Conservation (phyloP, 805 yeast genomes). For the Lachancea cidri region DNA sequence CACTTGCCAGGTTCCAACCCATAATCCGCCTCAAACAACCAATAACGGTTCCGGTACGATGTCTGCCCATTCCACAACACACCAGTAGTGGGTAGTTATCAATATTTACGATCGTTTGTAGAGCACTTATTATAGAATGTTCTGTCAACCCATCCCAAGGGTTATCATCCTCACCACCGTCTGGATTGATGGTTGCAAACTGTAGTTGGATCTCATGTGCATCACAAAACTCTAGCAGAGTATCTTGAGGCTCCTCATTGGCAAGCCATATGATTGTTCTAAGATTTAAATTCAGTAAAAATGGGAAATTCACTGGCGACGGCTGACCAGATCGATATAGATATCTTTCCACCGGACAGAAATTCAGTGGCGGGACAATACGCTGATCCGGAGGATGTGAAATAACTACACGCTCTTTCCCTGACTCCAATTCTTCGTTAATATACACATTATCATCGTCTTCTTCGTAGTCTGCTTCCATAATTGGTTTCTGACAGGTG, state of each 20-base stretch:
- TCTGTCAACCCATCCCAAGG: slow-evolving; percentile 97
- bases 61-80: slow-evolving; percentile 98
- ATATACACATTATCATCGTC: slow-evolving; percentile 27
- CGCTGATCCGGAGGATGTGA: slow-evolving; percentile 56
- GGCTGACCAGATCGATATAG: slow-evolving; percentile 94
- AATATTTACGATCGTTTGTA: slow-evolving; percentile 66
- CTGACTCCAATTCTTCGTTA: slow-evolving; percentile 32
- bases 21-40: slow-evolving; percentile 90
- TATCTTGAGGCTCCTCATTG: slow-evolving; percentile 91
- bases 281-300: slow-evolving; percentile 65
- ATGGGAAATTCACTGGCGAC: slow-evolving; percentile 85
- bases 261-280: slow-evolving; percentile 91
- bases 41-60: slow-evolving; percentile 92
- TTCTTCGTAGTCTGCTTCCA: slow-evolving; percentile 18
- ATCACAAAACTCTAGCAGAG: slow-evolving; percentile 75
- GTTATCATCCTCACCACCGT: slow-evolving; percentile 62
- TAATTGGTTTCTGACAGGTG: neutral
- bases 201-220: slow-evolving; percentile 66
- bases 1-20: slow-evolving; percentile 95
- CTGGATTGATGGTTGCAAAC: slow-evolving; percentile 77
- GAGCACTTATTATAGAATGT: slow-evolving; percentile 69
- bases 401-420: slow-evolving; percentile 28
- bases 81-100: slow-evolving; percentile 81
- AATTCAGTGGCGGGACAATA: slow-evolving; percentile 90
- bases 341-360: slow-evolving; percentile 88